phyloP scores from a whole-genome alignment of 768 basidiomycete genomes.

The Boletus patriciae region DNA sequence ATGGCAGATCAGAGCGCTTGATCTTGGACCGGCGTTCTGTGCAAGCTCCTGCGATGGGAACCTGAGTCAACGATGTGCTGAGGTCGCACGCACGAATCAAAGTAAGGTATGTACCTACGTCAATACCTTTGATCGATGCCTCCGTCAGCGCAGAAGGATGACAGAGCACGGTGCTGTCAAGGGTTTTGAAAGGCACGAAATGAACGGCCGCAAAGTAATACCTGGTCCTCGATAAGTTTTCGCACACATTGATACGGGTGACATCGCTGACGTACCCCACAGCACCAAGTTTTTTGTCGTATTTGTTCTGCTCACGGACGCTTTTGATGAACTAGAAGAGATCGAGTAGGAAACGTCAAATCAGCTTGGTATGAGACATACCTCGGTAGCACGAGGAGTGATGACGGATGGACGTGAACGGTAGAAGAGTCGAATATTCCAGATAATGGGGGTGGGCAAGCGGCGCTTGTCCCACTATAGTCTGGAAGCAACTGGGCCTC shows the following conservation, averaged over 20 bases:
- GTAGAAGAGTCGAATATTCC: slow-evolving; percentile 20
- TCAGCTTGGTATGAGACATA: slow-evolving; percentile 4
- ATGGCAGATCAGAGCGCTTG: not conserved
- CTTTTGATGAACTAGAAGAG: slow-evolving; percentile 35
- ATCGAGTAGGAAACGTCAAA: not conserved
- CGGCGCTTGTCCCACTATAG: slow-evolving; percentile 18
- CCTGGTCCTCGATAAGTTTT: slow-evolving; percentile 20
- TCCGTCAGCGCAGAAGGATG: slow-evolving; percentile 39
- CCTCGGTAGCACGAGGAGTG: slow-evolving; percentile 26
- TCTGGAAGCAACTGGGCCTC: slow-evolving; percentile 30
- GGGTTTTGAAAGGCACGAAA: slow-evolving; percentile 30
- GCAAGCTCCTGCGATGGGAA: slow-evolving; percentile 36
- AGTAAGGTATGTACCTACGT: not conserved
- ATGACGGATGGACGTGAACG: slow-evolving; percentile 29
- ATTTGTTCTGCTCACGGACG: slow-evolving; percentile 40
- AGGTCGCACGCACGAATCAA: not conserved
- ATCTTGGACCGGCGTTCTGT: slow-evolving; percentile 34
- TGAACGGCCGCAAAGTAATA: slow-evolving; percentile 38
- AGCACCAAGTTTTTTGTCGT: slow-evolving; percentile 41
- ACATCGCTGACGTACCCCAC: slow-evolving; percentile 37
- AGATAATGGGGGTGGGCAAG: slow-evolving; percentile 20
- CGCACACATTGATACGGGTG: not conserved
- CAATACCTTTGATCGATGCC: slow-evolving; percentile 38
- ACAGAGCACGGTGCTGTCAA: slow-evolving; percentile 41
- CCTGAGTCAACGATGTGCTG: slow-evolving; percentile 4